Conservation (phyloP, 768 basidiomycete species). For the Trametes meyenii region DNA sequence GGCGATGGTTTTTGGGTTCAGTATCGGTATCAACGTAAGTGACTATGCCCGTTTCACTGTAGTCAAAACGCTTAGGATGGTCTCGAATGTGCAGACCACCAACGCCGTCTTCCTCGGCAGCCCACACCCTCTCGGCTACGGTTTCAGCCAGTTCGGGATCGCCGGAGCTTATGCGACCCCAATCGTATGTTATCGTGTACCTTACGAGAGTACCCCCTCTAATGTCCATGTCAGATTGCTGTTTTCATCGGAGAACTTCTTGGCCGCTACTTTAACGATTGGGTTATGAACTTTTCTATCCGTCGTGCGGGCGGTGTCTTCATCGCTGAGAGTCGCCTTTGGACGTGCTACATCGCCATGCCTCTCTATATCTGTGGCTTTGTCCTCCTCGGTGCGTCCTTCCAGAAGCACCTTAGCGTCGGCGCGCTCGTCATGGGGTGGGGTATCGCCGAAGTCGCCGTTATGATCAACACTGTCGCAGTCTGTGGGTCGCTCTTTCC, state of each 20-base stretch:
- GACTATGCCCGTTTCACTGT: too few relatives aligned
- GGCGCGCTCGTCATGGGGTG: constrained; percentile 66
- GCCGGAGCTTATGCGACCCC: constrained; percentile 59
- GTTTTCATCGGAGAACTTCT: constrained; percentile 54
- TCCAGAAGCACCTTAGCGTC: constrained; percentile 55
- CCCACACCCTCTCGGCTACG: constrained; percentile 56
- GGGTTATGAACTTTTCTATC: constrained; percentile 47
- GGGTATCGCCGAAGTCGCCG: constrained; percentile 59
- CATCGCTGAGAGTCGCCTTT: constrained; percentile 58
- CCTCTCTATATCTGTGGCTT: constrained; percentile 66
- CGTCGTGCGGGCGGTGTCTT: constrained; percentile 54
- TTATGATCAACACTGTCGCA: constrained; percentile 65
- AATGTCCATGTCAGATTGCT: constrained; percentile 39
- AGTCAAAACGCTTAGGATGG: not conserved
- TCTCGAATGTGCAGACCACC: constrained; percentile 48
- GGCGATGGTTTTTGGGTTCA: constrained; percentile 64
- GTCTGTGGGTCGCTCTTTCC: constrained; percentile 47
- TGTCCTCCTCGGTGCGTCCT: constrained; percentile 54
- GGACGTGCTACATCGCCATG: constrained; percentile 63
- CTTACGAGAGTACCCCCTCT: not conserved
- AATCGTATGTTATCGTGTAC: constrained; percentile 41
- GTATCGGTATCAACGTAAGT: constrained; percentile 61
- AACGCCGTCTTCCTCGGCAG: constrained; percentile 65
- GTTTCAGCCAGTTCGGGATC: constrained; percentile 50
- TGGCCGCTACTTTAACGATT: constrained; percentile 55